Evolutionary conservation across 164 flowering plant species (phyloP), one percentile per base, ranked within the genome.

Genomic region (Dillenia turbinata): DNA sequence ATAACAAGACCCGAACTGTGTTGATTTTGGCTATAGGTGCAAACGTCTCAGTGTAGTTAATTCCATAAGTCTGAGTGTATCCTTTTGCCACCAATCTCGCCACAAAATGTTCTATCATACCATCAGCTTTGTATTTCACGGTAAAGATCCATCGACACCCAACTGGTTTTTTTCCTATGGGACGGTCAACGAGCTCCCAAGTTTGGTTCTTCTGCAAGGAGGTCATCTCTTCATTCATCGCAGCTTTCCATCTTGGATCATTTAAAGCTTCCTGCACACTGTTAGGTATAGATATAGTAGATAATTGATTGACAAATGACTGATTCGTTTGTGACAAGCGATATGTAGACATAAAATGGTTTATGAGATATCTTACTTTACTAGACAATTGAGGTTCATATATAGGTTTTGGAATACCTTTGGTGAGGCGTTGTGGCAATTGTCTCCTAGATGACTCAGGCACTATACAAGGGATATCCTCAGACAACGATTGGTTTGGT

Each of bases 81-180:
- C 60, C 49, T 44, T 43, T 57, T 17, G 50, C 60, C 7, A 57
- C 49, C 0, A 45, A 13, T 12, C 44, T 13, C 9, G 45, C 44
- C n/a, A 33, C 26, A 16, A 12, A 55, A 3, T 45, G 5, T 33
- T 57, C 49, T 0, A 45, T 16, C 12, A 14, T 57, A 5, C 49
- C 33, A 57, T 57, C 60, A 57, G 11, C 60, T 57, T 45, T 57
- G 60, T 45, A 57, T 12, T 57, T 57, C 22, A 57, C 40, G 46
- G n/a, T 57, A 0, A 15, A 57, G 7, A 57, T 15, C 49, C 60
- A 45, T 43, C 17, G 12, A 16, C 49, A 57, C 0, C 60, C 60
- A 13, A 57, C 5, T 44, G 48, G 17, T 16, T 57, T 57, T 12
- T 57, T 44, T 15, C 60, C 40, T 55, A 9, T 14, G 44, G 49